phyloP scores from a whole-genome alignment of 2,329 filamentous ascomycete species.

The Aspergillus sp. region DNA sequence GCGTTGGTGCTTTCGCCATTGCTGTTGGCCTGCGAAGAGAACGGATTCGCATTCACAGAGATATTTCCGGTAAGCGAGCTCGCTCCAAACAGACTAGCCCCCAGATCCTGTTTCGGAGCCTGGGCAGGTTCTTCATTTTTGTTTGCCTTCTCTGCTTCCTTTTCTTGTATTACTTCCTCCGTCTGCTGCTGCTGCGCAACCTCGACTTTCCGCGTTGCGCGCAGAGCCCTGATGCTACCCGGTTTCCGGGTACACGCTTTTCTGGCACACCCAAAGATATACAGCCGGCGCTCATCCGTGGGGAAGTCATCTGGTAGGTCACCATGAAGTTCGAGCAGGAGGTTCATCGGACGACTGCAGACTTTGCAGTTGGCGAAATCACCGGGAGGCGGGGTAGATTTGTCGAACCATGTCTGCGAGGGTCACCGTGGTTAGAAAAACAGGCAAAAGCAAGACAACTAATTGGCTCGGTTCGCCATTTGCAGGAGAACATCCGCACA shows the following conservation, averaged over 20 bases:
- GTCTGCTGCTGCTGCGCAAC: slow-evolving; percentile 24
- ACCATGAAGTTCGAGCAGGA: slow-evolving; percentile 84
- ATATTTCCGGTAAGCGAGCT: slow-evolving; percentile 29
- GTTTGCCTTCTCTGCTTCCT: slow-evolving; percentile 5
- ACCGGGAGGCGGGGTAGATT: slow-evolving; percentile 62
- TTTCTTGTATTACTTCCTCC: slow-evolving; percentile 11
- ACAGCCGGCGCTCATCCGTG: slow-evolving; percentile 77
- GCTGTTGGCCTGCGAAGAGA: slow-evolving; percentile 28
- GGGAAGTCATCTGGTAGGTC: slow-evolving; percentile 82
- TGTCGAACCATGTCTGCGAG: slow-evolving; percentile 71
- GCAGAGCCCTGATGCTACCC: slow-evolving; percentile 69
- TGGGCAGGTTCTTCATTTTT: slow-evolving; percentile 5
- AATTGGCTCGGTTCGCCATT: not conserved
- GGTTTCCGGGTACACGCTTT: slow-evolving; percentile 73
- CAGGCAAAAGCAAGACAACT: no score
- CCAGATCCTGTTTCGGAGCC: slow-evolving; percentile 31
- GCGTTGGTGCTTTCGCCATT: slow-evolving; percentile 5
- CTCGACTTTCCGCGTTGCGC: slow-evolving; percentile 52
- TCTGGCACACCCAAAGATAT: slow-evolving; percentile 72
- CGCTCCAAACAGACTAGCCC: slow-evolving; percentile 57
- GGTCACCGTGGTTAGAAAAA: not conserved
- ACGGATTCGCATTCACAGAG: slow-evolving; percentile 45
- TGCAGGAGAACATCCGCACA: slow-evolving; percentile 23
- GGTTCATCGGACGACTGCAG: slow-evolving; percentile 73
- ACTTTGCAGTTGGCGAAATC: slow-evolving; percentile 75